Base-by-base conservation (phyloP, 345 rosid species). In the Cardamine occulta region DNA sequence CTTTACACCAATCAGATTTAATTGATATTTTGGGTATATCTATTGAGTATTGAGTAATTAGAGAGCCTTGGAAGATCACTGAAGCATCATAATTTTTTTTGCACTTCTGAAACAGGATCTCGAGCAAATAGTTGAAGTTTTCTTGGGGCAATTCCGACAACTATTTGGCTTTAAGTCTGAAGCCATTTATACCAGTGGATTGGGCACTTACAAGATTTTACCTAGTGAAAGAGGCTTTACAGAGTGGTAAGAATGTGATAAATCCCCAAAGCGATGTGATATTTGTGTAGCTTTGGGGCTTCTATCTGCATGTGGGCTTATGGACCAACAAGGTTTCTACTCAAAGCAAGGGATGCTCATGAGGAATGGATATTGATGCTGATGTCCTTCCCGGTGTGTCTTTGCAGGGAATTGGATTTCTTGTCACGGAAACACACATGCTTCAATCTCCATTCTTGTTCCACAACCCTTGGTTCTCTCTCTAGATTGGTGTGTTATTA, bases 111-210 rank as follows among this genome's bases (percentile, higher is more conserved):
- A 76, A 73, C 93, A 95, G 99, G 90, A 95, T 80, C 93, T 92
- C 66, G 80, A 82, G 79, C 71, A 72, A 74, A 77, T 95, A 66
- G 87, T 87, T 79, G 96, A 92, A 83, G 91, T 92, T 79, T 88
- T 92, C 84, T 77, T 86, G 89, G 98, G 98, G 72, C 99, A 95
- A 80, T 82, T 92, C 26, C 86, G 98, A 63, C 97, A 92, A 76
- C 93, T 95, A 39, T 83, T 90, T 73, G 97, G 99, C 63, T 85
- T 92, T 42, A 89, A 83, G 76, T 89, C 99, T 53, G 84, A 82
- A 54, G 82, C 81, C 52, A 34, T 57, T 19, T 88, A 84, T 68
- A 69, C 73, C 55, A 92, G 93, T 85, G 77, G 74, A 66, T 73
- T 86, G 56, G 96, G 93, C 66, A 65, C 74, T 28, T 91, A 66